phyloP scores from a whole-genome alignment of 2,329 filamentous ascomycete species.

The Aspergillus alliaceus region DNA sequence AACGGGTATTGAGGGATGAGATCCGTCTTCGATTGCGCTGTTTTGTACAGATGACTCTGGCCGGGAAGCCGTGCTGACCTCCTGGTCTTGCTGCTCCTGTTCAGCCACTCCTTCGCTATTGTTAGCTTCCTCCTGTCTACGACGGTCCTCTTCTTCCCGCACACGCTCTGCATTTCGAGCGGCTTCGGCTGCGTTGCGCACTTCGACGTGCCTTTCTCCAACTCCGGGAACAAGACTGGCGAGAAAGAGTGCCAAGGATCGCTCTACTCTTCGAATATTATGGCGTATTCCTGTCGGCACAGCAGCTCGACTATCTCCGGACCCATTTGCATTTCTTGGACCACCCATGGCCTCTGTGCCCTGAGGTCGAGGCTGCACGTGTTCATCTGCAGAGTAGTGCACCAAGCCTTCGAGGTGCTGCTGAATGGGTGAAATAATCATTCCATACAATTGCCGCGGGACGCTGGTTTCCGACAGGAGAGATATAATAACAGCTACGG shows the following conservation, averaged over 20 bases:
- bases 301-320: slow-evolving; percentile 1
- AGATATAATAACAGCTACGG: slow-evolving; percentile 37
- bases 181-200: slow-evolving; percentile 53
- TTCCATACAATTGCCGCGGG: slow-evolving; percentile 33
- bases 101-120: slow-evolving; percentile 4
- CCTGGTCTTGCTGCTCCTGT: slow-evolving; percentile 11
- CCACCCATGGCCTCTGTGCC: neutral
- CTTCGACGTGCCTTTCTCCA: slow-evolving; percentile 60
- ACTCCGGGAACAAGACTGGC: slow-evolving; percentile 63
- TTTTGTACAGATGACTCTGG: slow-evolving; percentile 4
- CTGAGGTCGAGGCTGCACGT: slow-evolving; percentile 4
- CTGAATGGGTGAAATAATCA: slow-evolving; percentile 41
- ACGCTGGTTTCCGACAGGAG: slow-evolving; percentile 44
- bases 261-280: slow-evolving; percentile 50
- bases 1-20: slow-evolving; percentile 14
- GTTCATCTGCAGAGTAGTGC: slow-evolving; percentile 28
- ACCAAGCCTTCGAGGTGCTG: slow-evolving; percentile 47
- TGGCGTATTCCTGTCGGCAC: slow-evolving; percentile 21
- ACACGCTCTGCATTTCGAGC: slow-evolving; percentile 29
- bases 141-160: slow-evolving; percentile 27
- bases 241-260: slow-evolving; percentile 61
- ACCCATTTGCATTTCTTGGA: slow-evolving; percentile 3
- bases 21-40: neutral
- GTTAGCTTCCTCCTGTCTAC: slow-evolving; percentile 20
- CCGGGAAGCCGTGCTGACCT: neutral